These are phyloP conservation scores for Neofusicoccum sp. DNA, from an alignment of 2,329 filamentous ascomycete species.

Conservation along the genomic window DNA sequence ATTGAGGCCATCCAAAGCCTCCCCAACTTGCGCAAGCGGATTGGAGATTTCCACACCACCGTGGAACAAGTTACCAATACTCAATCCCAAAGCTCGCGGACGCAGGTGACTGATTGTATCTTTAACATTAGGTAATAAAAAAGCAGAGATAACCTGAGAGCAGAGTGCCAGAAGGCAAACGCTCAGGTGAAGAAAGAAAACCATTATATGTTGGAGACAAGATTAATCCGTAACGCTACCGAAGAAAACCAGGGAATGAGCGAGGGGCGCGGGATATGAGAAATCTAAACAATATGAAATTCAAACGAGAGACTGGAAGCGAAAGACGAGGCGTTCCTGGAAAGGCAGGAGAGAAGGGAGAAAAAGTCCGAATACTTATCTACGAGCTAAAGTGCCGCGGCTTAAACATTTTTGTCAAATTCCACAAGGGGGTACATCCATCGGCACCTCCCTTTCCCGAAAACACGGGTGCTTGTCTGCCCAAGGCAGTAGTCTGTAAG, in stretches of 20 bases:
- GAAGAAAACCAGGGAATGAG: background rate
- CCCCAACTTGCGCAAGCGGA: background rate
- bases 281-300: too few relatives aligned
- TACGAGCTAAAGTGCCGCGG: background rate
- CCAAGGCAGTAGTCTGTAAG: background rate
- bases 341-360: background rate
- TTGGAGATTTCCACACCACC: background rate
- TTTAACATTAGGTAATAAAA: background rate
- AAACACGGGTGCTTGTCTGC: too few relatives aligned
- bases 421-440: too few relatives aligned
- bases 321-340: background rate
- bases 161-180: conserved; percentile 7
- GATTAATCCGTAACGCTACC: background rate
- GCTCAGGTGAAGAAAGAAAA: background rate
- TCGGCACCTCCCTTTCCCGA: background rate
- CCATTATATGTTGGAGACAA: background rate
- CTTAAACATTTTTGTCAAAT: too few relatives aligned
- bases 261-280: too few relatives aligned
- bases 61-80: background rate
- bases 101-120: background rate
- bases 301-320: background rate
- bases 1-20: background rate
- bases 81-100: background rate
- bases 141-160: background rate
- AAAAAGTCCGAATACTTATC: background rate